phyloP scores from a whole-genome alignment of 2,329 filamentous ascomycete species.

The Myriangium duriaei region DNA sequence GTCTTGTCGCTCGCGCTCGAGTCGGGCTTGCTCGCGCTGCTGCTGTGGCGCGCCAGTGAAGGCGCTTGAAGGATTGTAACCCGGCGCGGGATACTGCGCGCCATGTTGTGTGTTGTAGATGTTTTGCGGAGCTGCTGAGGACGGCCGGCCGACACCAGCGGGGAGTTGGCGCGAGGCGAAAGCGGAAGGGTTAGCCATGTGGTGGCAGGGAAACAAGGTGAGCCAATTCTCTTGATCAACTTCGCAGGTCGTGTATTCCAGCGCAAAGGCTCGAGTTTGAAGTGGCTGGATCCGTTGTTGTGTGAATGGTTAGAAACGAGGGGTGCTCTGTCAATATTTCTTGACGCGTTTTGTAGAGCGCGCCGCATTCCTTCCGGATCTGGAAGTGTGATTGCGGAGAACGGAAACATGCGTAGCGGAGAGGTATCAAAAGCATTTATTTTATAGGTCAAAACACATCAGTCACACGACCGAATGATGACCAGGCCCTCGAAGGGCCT shows the following conservation, averaged over 20 bases:
- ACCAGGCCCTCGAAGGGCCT: no score
- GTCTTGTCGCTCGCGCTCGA: constrained; percentile 31
- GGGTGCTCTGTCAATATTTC: neutral
- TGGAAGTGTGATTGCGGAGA: neutral
- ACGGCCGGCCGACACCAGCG: constrained; percentile 33
- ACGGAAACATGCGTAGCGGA: no score
- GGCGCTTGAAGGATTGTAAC: constrained; percentile 17
- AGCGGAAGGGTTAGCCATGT: no score
- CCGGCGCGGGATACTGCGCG: constrained; percentile 20
- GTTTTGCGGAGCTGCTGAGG: constrained; percentile 18
- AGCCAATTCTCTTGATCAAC: no score
- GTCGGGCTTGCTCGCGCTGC: constrained; percentile 30
- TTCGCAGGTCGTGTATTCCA: no score
- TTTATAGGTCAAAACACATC: no score
- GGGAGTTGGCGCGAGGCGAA: constrained; percentile 44
- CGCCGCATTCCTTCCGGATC: neutral
- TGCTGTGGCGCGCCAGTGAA: constrained; percentile 26
- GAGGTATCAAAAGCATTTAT: no score
- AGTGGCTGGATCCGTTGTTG: neutral
- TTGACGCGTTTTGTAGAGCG: neutral
- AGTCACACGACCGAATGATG: no score
- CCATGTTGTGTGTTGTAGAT: constrained; percentile 20
- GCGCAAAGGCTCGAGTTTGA: no score
- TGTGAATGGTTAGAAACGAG: neutral
- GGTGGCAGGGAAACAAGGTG: no score